Percentiles rank a stretch among this genome's conserved stretches.
phyloP scores from a whole-genome alignment of 306 rosid genomes.

The Amphicarpaea edgeworthii region DNA sequence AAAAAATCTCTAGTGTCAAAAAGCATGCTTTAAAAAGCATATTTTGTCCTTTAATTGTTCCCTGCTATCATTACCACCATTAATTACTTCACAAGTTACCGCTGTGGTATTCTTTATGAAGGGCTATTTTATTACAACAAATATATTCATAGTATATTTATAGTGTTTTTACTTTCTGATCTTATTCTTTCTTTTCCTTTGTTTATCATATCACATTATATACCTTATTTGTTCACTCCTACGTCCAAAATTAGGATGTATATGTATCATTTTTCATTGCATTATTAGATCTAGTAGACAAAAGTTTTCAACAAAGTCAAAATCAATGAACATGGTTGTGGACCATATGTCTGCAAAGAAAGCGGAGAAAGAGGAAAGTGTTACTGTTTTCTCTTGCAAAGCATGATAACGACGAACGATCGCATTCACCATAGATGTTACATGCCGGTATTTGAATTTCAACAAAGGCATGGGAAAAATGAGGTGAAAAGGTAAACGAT shows the following conservation, averaged over 20 bases:
- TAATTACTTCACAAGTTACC: constrained; percentile 45
- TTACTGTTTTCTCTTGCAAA: constrained; percentile 38
- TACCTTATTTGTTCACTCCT: background rate
- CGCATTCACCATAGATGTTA: background rate
- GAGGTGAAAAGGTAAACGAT: background rate
- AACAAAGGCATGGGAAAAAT: constrained; percentile 16
- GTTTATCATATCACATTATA: background rate
- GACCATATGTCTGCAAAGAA: constrained; percentile 48
- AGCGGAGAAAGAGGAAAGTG: constrained; percentile 43
- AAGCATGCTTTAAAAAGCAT: constrained; percentile 63
- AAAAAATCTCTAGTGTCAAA: constrained; percentile 38
- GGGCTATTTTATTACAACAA: constrained; percentile 28
- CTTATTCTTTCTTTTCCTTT: background rate
- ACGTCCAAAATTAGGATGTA: constrained; percentile 1
- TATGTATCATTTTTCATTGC: background rate
- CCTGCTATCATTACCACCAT: constrained; percentile 50
- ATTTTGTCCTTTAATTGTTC: constrained; percentile 72
- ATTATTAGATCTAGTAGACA: constrained; percentile 13
- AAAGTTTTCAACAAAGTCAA: constrained; percentile 50
- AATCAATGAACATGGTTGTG: constrained; percentile 48
- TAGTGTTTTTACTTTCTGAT: background rate
- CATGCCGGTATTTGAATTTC: constrained; percentile 16
- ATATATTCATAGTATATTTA: background rate
- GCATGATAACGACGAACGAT: constrained; percentile 35
- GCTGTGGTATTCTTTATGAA: constrained; percentile 36